These are phyloP conservation scores for Pyricularia sp. DNA, from an alignment of 2,329 filamentous ascomycete genomes.

Conservation along the genomic window DNA sequence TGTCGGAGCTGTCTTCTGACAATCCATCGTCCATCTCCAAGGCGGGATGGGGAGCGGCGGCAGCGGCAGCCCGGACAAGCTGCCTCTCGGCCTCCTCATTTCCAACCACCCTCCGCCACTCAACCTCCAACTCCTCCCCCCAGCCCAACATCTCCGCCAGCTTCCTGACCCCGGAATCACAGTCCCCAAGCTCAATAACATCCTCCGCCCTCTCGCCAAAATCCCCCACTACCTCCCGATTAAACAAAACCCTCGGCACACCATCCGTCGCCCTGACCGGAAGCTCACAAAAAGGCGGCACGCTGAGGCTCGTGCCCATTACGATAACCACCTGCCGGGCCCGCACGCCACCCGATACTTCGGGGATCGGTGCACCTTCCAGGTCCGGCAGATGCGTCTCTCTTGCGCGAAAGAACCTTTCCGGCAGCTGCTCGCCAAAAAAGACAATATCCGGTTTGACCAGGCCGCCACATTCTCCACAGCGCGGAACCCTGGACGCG, in stretches of 20 bases:
- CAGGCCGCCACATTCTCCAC: conserved; percentile 62
- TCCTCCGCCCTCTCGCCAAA: conserved; percentile 74
- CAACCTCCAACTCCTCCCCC: conserved; percentile 67
- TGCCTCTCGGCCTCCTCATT: conserved; percentile 46
- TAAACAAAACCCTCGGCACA: conserved; percentile 75
- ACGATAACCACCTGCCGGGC: conserved; percentile 53
- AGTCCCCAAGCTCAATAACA: conserved; percentile 73
- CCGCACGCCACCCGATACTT: background rate
- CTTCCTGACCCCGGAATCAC: conserved; percentile 70
- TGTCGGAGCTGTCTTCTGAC: background rate
- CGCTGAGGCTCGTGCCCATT: conserved; percentile 79
- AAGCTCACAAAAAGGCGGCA: conserved; percentile 78
- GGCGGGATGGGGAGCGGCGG: background rate
- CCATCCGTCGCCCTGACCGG: conserved; percentile 52
- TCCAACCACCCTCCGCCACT: conserved; percentile 64
- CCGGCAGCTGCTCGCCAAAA: conserved; percentile 84
- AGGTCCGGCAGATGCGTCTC: conserved; percentile 56
- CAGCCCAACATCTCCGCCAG: conserved; percentile 77
- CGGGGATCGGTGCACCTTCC: background rate
- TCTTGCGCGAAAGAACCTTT: conserved; percentile 58
- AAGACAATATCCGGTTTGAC: conserved; percentile 99
- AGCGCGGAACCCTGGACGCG: conserved; percentile 60
- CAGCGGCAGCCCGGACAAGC: conserved; percentile 23
- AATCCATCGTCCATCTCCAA: background rate
- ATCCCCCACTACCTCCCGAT: conserved; percentile 72